Evolutionary conservation across 2,329 filamentous ascomycete species (phyloP), one percentile per base, ranked within the genome.

Genomic region (Leptodontidium sp.): DNA sequence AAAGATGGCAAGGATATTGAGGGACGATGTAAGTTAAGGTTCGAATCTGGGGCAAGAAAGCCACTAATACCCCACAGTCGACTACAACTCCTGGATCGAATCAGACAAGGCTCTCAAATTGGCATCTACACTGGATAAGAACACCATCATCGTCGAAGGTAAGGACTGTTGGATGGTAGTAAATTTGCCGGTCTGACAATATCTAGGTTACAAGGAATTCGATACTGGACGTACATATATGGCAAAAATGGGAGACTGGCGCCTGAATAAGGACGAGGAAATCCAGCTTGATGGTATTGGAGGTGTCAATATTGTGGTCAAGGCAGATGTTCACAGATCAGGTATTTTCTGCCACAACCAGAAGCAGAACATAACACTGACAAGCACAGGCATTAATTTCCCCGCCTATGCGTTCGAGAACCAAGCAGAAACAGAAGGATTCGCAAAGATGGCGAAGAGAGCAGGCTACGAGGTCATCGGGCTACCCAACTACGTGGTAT

Each of bases 31-130:
- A 84, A 83, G 91, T 70, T 59, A 15, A 29, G 71, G 65, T 73
- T 63, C 74, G 78, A 72, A 80, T 68, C 35, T 47, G 5, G 24
- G 43, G 26, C n/a, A 21, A 38, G 64, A 12, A 64, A 32, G 15
- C 38, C 71, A 43, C 72, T 76, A 43, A 76, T 52, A n/a, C 15
- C 32, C 26, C 43, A 45, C 70, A 96, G 93, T 98, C 78, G 96
- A 99, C 80, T 99, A 99, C 84, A 99, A 99, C 82, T 98, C 96
- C 1, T 99, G 96, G 96, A 88, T 97, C 75, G 96, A 99, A 82
- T 95, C 95, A 11, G 91, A 94, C 63, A 92, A 95, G 80, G 94
- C 88, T 59, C 88, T 91, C 68, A 91, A 90, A 77, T 86, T 98
- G 65, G 85, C 91, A n/a, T 83, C 86, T 6, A 88, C 84, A 64